Conservation (phyloP, 768 basidiomycete genomes). For the Ramaria sp. region DNA sequence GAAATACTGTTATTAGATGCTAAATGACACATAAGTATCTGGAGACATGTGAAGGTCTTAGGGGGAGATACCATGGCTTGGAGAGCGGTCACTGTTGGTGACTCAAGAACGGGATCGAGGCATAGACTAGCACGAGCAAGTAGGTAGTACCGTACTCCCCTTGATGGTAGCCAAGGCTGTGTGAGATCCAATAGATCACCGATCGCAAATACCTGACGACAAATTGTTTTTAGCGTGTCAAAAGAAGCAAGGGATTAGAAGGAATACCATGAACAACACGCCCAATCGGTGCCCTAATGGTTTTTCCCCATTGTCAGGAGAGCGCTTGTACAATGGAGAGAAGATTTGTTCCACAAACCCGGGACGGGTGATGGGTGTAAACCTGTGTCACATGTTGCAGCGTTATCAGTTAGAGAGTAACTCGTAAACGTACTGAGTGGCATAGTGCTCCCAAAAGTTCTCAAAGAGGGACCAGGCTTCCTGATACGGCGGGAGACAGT, state of each 20-base stretch:
- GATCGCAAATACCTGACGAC: slow-evolving; percentile 8
- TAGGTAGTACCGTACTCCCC: background rate
- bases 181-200: slow-evolving; percentile 7
- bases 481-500: slow-evolving; percentile 4
- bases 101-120: slow-evolving; percentile 6
- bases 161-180: background rate
- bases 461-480: slow-evolving; percentile 8
- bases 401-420: background rate
- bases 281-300: slow-evolving; percentile 3
- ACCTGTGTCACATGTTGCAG: background rate
- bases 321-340: background rate
- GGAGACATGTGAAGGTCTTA: background rate
- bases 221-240: background rate
- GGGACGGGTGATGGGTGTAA: slow-evolving; percentile 2
- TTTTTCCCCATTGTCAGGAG: background rate
- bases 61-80: slow-evolving; percentile 2
- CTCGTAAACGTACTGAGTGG: slow-evolving; percentile 3
- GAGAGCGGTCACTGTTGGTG: slow-evolving; percentile 3
- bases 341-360: slow-evolving; percentile 4
- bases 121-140: slow-evolving; percentile 2
- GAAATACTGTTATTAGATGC: slow-evolving; percentile 2
- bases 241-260: background rate
- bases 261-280: slow-evolving; percentile 5
- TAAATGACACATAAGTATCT: background rate
- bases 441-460: slow-evolving; percentile 8